Evolutionary conservation across 257 asterid species (phyloP).

Genomic region (Anisodus acutangulus): DNA sequence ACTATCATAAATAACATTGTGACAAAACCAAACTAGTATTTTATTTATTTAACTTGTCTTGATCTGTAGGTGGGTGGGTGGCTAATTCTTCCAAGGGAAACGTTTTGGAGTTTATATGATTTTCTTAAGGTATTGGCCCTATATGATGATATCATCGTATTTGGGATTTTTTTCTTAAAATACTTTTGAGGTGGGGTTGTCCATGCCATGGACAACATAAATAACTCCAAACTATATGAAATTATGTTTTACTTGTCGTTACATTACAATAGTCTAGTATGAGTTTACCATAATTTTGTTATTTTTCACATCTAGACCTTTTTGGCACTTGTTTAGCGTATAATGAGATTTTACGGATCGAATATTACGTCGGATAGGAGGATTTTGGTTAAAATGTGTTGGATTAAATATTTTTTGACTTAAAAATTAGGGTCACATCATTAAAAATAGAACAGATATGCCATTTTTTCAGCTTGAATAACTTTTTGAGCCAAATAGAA

Average conservation of each 20-base stretch:
- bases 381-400: no score
- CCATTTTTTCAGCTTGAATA: no score
- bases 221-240: neutral
- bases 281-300: neutral
- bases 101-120: neutral
- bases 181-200: constrained; percentile 22
- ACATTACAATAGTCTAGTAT: neutral
- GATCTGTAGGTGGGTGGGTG: constrained; percentile 31
- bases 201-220: constrained; percentile 1
- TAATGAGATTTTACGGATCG: no score
- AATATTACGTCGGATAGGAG: no score
- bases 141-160: constrained; percentile 20
- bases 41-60: constrained; percentile 23
- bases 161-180: neutral
- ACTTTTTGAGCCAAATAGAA: no score
- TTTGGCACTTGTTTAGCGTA: no score
- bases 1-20: constrained; percentile 23
- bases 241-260: neutral
- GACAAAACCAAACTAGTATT: constrained; percentile 25
- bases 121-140: constrained; percentile 8
- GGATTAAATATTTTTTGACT: no score
- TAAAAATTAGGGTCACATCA: no score
- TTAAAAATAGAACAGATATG: no score
- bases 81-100: constrained; percentile 31
- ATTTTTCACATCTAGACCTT: no score